Evolutionary conservation across 176 grass and related monocot genomes (phyloP).

Genomic region (Alopecurus myosuroides): DNA sequence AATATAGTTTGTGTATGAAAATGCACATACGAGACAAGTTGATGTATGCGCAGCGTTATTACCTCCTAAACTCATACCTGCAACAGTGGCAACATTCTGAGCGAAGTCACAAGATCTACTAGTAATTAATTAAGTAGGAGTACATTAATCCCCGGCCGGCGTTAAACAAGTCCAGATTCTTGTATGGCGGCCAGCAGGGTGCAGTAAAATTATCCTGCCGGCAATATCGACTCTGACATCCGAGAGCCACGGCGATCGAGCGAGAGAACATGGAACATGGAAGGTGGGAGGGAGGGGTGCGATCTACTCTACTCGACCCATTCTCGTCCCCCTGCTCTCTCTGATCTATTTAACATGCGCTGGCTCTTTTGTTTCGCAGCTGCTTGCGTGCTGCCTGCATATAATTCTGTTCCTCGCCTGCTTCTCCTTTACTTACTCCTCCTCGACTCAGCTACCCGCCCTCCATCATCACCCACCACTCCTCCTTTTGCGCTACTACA

Average conservation of each 20-base stretch:
- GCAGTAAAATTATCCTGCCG: background rate
- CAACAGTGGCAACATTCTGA: no score
- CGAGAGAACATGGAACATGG: background rate
- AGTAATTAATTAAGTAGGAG: no score
- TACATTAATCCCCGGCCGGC: no score
- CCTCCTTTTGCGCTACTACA: conserved; percentile 10
- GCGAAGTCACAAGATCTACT: no score
- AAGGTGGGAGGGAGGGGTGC: background rate
- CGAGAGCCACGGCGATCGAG: background rate
- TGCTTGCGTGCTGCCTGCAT: conserved; percentile 36
- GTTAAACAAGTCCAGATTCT: no score
- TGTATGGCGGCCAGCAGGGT: background rate
- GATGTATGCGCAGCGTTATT: no score
- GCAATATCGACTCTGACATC: background rate
- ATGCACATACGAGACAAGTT: no score
- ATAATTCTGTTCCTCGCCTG: conserved; percentile 55
- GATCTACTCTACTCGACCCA: conserved; percentile 36
- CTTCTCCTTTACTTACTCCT: conserved; percentile 3
- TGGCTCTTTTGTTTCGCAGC: conserved; percentile 33
- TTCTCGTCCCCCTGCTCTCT: conserved; percentile 12
- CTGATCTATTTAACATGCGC: conserved; percentile 45
- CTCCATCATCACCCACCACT: conserved; percentile 48
- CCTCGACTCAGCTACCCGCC: background rate
- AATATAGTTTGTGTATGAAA: no score
- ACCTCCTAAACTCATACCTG: no score